A percentile compares a stretch with the other conserved stretches of the same genome.
Evolutionary conservation across 768 basidiomycete species (phyloP).

Genomic region (Pisolithus tinctorius): DNA sequence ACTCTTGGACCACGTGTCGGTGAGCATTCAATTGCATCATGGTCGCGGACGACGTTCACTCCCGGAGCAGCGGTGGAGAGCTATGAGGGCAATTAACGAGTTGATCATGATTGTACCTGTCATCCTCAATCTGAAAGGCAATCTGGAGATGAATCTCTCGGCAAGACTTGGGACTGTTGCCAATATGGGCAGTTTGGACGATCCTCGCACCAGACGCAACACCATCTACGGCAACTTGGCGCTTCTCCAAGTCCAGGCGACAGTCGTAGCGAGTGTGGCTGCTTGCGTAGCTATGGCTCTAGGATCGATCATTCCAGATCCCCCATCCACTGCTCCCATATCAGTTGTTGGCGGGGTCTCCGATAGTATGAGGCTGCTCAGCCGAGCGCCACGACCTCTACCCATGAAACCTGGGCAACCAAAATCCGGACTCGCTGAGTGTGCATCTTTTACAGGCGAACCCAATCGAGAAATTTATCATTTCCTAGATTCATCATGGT

Average conservation of each 20-base stretch:
- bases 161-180: conserved; percentile 93
- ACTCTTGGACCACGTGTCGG: conserved; percentile 80
- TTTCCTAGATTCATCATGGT: conserved; percentile 64
- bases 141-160: conserved; percentile 97
- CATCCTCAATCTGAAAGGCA: conserved; percentile 92
- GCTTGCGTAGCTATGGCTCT: conserved; percentile 71
- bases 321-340: conserved; percentile 3
- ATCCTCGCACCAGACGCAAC: conserved; percentile 47
- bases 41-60: conserved; percentile 4
- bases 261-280: conserved; percentile 82
- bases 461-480: conserved; percentile 3
- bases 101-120: conserved; percentile 96
- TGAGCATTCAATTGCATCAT: conserved; percentile 31
- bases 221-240: conserved; percentile 79
- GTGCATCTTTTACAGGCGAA: conserved; percentile 7
- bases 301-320: conserved; percentile 51
- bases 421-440: conserved; percentile 36
- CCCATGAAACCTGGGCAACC: conserved; percentile 23
- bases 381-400: conserved; percentile 18
- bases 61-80: conserved; percentile 67
- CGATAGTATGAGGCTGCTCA: conserved; percentile 10
- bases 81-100: conserved; percentile 87
- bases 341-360: conserved; percentile 3
- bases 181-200: conserved; percentile 88
- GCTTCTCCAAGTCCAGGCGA: conserved; percentile 89